These are phyloP conservation scores for Leucosporidium creatinivorum DNA, from an alignment of 768 basidiomycete genomes.

Conservation along the genomic window DNA sequence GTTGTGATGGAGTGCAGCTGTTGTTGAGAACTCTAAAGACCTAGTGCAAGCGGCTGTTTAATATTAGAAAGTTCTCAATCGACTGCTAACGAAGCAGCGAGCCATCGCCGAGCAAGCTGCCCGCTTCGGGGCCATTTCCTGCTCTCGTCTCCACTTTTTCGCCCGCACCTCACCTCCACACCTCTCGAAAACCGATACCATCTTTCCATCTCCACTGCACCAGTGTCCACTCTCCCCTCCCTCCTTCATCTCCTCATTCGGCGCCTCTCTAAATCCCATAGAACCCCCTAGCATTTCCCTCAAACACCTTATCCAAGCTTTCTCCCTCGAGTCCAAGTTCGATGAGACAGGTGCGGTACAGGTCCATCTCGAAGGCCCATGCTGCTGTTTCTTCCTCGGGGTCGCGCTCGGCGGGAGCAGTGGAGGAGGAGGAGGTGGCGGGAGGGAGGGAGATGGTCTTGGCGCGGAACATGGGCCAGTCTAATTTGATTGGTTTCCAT, in stretches of 20 bases:
- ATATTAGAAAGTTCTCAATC: too few relatives aligned
- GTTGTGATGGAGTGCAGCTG: too few relatives aligned
- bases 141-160: too few relatives aligned
- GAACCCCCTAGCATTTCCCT: conserved; percentile 14
- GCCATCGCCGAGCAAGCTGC: too few relatives aligned
- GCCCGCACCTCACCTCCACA: too few relatives aligned
- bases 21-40: too few relatives aligned
- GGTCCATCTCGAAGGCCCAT: conserved; percentile 26
- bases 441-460: conserved; percentile 1
- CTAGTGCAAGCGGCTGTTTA: too few relatives aligned
- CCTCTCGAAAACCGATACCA: too few relatives aligned
- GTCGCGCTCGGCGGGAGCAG: background rate
- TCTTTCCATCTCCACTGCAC: too few relatives aligned
- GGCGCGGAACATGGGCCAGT: conserved; percentile 33
- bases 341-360: conserved; percentile 26
- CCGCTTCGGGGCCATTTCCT: too few relatives aligned
- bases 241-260: background rate
- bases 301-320: conserved; percentile 22
- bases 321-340: conserved; percentile 24
- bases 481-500: conserved; percentile 4
- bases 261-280: conserved; percentile 1
- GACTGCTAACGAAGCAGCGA: too few relatives aligned
- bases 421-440: background rate
- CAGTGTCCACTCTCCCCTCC: too few relatives aligned
- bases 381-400: conserved; percentile 1